Conservation (phyloP, 139 green algal species). For the Bryopsis sp. region DNA sequence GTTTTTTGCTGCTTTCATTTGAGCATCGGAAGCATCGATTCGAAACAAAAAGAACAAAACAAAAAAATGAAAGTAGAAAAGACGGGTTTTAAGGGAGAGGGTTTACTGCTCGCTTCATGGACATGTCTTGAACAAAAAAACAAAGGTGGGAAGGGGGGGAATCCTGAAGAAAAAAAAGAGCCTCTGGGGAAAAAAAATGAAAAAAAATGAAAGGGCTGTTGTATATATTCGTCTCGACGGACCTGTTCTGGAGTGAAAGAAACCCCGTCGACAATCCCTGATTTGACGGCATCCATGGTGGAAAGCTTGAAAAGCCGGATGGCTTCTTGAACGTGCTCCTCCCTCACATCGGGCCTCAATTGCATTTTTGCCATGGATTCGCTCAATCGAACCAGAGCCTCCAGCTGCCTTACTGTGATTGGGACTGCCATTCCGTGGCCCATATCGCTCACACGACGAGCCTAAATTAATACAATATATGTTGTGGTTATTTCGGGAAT, state of each 20-base stretch:
- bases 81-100: neutral
- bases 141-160: neutral
- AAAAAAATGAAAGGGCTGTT: no score
- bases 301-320: slow-evolving; percentile 74
- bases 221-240: no score
- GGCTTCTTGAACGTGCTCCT: slow-evolving; percentile 68
- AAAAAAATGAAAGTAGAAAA: neutral
- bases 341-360: slow-evolving; percentile 51
- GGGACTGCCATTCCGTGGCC: slow-evolving; percentile 59
- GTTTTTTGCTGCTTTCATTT: no score
- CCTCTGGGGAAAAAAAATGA: no score
- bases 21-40: no score
- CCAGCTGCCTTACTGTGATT: slow-evolving; percentile 94
- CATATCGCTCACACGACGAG: slow-evolving; percentile 26
- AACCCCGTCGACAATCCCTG: slow-evolving; percentile 49
- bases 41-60: slow-evolving; percentile 22
- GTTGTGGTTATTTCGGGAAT: no score
- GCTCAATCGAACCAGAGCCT: slow-evolving; percentile 88
- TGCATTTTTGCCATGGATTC: slow-evolving; percentile 91
- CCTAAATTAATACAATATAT: no score
- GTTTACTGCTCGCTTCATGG: neutral
- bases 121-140: neutral
- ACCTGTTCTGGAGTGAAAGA: slow-evolving; percentile 64
- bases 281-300: slow-evolving; percentile 68
- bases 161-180: neutral